Percentiles rank a stretch among this genome's conserved stretches.
Conservation (phyloP, 192 early-diverging fungal genomes). For the Thoreauomyces humboldtii region DNA sequence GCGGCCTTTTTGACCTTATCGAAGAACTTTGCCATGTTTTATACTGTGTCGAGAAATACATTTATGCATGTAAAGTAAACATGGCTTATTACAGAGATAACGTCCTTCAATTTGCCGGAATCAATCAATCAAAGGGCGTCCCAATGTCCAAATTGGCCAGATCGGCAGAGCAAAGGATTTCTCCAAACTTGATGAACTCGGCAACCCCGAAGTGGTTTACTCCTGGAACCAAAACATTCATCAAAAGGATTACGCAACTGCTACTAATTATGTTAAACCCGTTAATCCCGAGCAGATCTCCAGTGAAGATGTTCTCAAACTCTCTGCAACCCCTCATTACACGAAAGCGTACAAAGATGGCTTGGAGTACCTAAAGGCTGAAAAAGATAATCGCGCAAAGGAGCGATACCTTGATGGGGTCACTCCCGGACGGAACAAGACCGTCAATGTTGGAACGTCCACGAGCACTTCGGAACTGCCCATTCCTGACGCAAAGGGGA, state of each 20-base stretch:
- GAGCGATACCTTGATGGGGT: too few relatives aligned
- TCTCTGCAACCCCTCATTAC: not conserved
- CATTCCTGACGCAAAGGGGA: not conserved
- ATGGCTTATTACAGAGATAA: constrained; percentile 16
- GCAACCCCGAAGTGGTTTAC: not conserved
- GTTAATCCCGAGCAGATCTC: not conserved
- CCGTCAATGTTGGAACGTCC: not conserved
- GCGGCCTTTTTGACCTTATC: not conserved
- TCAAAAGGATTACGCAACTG: constrained; percentile 5
- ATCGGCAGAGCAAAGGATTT: constrained; percentile 7
- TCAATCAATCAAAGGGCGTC: too few relatives aligned
- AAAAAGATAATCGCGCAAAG: constrained; percentile 5
- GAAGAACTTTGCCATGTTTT: constrained; percentile 4
- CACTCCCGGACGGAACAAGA: too few relatives aligned
- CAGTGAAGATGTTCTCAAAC: not conserved
- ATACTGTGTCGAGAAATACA: not conserved
- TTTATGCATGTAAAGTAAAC: not conserved
- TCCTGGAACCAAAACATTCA: too few relatives aligned
- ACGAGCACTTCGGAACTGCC: not conserved
- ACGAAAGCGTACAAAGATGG: too few relatives aligned
- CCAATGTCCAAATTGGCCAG: constrained; percentile 7
- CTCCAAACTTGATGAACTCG: constrained; percentile 1
- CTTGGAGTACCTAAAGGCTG: constrained; percentile 14
- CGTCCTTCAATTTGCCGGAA: too few relatives aligned
- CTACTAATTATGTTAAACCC: not conserved